A percentile compares a stretch with the other conserved stretches of the same genome.
phyloP scores from a whole-genome alignment of 2,329 filamentous ascomycete species.

The Stemphylium beticola region DNA sequence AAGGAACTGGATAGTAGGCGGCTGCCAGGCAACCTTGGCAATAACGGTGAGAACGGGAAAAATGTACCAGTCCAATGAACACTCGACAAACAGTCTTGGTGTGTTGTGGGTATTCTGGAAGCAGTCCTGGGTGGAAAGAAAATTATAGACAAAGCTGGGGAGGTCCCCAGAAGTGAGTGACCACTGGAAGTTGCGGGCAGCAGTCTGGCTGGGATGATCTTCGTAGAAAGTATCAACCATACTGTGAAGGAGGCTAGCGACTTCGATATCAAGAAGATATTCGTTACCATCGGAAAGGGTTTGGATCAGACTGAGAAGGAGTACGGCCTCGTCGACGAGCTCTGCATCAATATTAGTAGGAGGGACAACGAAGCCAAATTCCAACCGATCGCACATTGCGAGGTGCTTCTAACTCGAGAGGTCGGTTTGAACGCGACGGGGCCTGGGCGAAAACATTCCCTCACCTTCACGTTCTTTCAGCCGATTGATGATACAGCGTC shows the following conservation, averaged over 20 bases:
- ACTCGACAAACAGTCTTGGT: constrained; percentile 23
- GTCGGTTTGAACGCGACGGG: neutral
- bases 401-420: too few relatives aligned
- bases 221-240: constrained; percentile 38
- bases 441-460: neutral
- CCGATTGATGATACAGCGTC: constrained; percentile 13
- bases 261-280: constrained; percentile 26
- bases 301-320: constrained; percentile 19
- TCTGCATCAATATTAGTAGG: constrained; percentile 8
- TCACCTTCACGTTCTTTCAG: constrained; percentile 5
- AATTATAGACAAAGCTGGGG: constrained; percentile 37
- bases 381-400: too few relatives aligned
- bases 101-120: constrained; percentile 25
- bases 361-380: neutral
- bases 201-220: constrained; percentile 1
- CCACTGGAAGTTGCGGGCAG: constrained; percentile 24
- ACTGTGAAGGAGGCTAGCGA: constrained; percentile 27
- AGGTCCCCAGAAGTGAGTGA: constrained; percentile 33
- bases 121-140: constrained; percentile 43
- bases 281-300: constrained; percentile 8
- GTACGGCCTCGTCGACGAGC: constrained; percentile 6
- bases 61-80: constrained; percentile 12
- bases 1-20: constrained; percentile 27
- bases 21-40: constrained; percentile 30
- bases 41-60: constrained; percentile 16